Conservation (phyloP, 1,284 basidiomycete genomes). For the Fomitiporia mediterranea region DNA sequence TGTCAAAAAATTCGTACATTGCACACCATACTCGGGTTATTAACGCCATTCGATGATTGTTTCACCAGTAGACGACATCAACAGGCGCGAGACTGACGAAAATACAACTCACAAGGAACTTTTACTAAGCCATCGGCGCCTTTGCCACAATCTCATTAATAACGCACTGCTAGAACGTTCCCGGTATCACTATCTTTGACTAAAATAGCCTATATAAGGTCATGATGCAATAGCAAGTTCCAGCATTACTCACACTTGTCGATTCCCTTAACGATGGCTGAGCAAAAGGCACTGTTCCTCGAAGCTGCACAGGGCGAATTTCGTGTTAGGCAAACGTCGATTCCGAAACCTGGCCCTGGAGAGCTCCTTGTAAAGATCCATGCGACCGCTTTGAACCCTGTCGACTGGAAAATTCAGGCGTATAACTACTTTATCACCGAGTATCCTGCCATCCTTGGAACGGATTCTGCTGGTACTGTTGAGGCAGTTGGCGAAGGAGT, state of each 20-base stretch:
- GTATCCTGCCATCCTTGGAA: slow-evolving; percentile 43
- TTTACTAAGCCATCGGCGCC: too few relatives aligned
- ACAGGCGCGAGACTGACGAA: too few relatives aligned
- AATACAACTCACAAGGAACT: too few relatives aligned
- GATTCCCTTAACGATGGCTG: not conserved
- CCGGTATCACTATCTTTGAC: too few relatives aligned
- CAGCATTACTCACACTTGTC: not conserved
- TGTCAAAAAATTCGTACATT: too few relatives aligned
- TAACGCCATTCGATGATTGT: too few relatives aligned
- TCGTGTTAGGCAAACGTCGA: slow-evolving; percentile 21
- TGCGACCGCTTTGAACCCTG: slow-evolving; percentile 37
- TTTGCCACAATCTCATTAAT: too few relatives aligned
- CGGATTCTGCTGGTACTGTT: slow-evolving; percentile 40
- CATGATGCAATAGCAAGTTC: not conserved
- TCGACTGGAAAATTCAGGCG: slow-evolving; percentile 39
- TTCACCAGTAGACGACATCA: too few relatives aligned
- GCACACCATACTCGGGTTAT: too few relatives aligned
- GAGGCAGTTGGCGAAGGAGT: slow-evolving; percentile 38
- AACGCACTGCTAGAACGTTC: too few relatives aligned
- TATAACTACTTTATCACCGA: slow-evolving; percentile 27
- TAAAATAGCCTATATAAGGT: too few relatives aligned
- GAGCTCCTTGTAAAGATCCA: slow-evolving; percentile 40
- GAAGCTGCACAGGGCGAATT: slow-evolving; percentile 25
- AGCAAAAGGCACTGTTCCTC: slow-evolving; percentile 18
- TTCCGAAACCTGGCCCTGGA: slow-evolving; percentile 32